Evolutionary conservation across 768 basidiomycete species (phyloP), one percentile per base, ranked within the genome.

Genomic region (Pisolithus marmoratus): DNA sequence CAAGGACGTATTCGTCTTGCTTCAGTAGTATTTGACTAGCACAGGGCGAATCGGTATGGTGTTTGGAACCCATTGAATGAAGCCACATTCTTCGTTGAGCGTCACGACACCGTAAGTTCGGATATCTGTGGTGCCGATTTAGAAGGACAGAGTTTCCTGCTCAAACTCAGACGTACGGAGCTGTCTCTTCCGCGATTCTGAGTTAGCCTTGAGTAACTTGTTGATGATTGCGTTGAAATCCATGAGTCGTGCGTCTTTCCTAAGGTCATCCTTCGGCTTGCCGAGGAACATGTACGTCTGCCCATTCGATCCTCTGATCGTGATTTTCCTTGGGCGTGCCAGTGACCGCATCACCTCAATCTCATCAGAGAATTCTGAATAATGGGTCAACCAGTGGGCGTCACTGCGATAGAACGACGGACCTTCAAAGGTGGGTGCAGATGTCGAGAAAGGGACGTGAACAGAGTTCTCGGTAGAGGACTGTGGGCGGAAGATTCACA

Each of bases 41-140:
- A 97, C 79, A 1, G 80, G 78, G 26, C 95, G 85, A 36, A 97
- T 69, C 1, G 92, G 88, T 24, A 82, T 76, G 1, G 94, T 96
- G 64, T 98, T 88, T 0, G 87, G 90, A 3, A 99, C 96, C 96
- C 96, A 99, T 82, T 99, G 92, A 51, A 98, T 92, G 46, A 98
- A 83, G 0, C 96, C 96, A 61, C 94, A 97, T 58, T 95, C 93
- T 59, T 98, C 95, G 63, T 96, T 97, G 55, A 99, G 76, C 5
- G 94, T 91, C 24, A 96, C 87, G n/a, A 98, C 93, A n/a, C 93
- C 90, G 62, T 98, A 99, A 2, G 96, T 98, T 23, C 95, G 84
- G 52, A 99, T 92, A 64, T 87, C 95, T 58, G 51, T 17, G n/a
- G 43, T 8, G 4, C 7, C 1, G 20, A 20, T 31, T 40, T 23